These are phyloP conservation scores for Haplosporangium gracile DNA, from an alignment of 192 early-diverging fungal species.

Conservation along the genomic window DNA sequence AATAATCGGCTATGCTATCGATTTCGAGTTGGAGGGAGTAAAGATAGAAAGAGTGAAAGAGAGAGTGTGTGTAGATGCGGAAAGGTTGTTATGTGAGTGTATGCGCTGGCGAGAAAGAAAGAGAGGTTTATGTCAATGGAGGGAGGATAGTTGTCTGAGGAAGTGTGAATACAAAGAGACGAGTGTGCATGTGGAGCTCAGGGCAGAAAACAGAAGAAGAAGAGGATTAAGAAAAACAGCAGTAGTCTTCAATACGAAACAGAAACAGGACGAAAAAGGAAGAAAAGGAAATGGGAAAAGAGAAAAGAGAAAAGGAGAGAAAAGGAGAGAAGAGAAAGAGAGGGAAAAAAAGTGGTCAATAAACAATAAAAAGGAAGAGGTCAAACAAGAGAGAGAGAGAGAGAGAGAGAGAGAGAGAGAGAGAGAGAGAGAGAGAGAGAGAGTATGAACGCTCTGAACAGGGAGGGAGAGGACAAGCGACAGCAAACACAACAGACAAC, in stretches of 20 bases:
- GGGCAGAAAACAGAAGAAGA: neutral
- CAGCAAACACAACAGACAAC: neutral
- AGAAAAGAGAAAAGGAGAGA: neutral
- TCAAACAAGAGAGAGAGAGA: neutral
- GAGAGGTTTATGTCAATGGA: neutral
- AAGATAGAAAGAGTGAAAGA: neutral
- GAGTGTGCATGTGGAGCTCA: neutral
- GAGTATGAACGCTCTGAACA: neutral
- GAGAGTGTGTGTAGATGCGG: too few relatives aligned
- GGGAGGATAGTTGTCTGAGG: neutral
- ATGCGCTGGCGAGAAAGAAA: neutral
- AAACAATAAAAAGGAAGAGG: neutral
- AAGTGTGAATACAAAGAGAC: neutral
- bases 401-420: neutral
- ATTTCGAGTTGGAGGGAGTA: constrained; percentile 11
- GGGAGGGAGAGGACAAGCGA: neutral
- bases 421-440: too few relatives aligned
- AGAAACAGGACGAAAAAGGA: neutral
- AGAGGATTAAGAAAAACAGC: neutral
- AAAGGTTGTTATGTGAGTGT: neutral
- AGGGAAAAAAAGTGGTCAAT: neutral
- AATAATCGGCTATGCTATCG: neutral
- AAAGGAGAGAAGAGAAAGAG: too few relatives aligned
- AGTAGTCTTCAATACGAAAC: neutral
- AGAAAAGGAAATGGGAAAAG: neutral